phyloP scores from a whole-genome alignment of 140 eudicot species.

The Flaveria floridana region DNA sequence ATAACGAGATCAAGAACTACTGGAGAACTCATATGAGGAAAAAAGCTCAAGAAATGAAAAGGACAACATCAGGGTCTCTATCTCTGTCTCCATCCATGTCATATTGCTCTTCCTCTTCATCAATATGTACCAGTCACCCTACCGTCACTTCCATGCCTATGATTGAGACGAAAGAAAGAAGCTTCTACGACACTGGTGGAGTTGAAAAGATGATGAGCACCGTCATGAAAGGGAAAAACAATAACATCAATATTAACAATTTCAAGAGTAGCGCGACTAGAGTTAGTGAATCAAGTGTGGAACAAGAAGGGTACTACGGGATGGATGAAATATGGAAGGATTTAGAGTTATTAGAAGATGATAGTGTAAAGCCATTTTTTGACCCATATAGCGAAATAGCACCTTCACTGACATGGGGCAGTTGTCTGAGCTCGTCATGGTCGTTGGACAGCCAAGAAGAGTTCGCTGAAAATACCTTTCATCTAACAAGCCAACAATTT shows the following conservation, averaged over 20 bases:
- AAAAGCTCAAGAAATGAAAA: constrained; percentile 54
- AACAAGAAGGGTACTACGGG: constrained; percentile 32
- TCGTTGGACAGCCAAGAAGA: constrained; percentile 51
- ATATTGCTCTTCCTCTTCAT: constrained; percentile 46
- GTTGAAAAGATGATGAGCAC: constrained; percentile 7
- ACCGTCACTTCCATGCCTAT: constrained; percentile 33
- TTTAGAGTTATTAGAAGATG: constrained; percentile 40
- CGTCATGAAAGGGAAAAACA: constrained; percentile 26
- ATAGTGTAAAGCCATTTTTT: constrained; percentile 40
- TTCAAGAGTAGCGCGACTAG: constrained; percentile 25
- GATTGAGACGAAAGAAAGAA: constrained; percentile 37
- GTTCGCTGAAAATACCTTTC: constrained; percentile 32
- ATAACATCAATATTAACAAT: neutral
- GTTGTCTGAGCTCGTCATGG: constrained; percentile 55
- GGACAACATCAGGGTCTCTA: constrained; percentile 12
- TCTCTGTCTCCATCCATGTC: constrained; percentile 34
- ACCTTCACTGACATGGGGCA: constrained; percentile 64
- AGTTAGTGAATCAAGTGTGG: constrained; percentile 19
- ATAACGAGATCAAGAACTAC: constrained; percentile 61
- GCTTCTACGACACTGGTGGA: constrained; percentile 55
- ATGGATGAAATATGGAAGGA: constrained; percentile 73
- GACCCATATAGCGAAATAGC: constrained; percentile 46
- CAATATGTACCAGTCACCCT: constrained; percentile 29
- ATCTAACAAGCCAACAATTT: constrained; percentile 43
- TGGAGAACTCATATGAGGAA: constrained; percentile 66